phyloP scores from a whole-genome alignment of 768 basidiomycete species.

The Boletus eberwhitei region DNA sequence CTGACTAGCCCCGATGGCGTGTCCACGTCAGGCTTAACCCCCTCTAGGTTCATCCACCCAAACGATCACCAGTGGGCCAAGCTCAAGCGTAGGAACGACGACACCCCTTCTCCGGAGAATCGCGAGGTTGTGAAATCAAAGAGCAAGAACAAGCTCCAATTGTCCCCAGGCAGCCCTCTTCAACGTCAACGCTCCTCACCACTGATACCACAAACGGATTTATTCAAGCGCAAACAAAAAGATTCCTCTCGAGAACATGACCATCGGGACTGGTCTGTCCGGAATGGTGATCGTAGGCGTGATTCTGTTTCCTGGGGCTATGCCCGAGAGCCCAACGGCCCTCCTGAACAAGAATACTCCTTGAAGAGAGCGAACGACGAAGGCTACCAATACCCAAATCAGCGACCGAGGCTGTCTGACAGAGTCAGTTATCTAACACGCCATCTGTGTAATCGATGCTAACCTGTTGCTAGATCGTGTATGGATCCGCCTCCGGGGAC shows the following conservation, averaged over 20 bases:
- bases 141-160: constrained; percentile 20
- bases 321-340: constrained; percentile 18
- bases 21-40: constrained; percentile 4
- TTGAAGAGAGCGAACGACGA: constrained; percentile 29
- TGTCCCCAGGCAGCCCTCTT: constrained; percentile 17
- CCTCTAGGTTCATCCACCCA: constrained; percentile 48
- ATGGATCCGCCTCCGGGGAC: constrained; percentile 5
- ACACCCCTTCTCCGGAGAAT: constrained; percentile 19
- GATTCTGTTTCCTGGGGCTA: constrained; percentile 23
- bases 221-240: constrained; percentile 35
- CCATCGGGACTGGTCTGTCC: constrained; percentile 17
- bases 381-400: constrained; percentile 22
- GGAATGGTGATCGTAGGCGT: constrained; percentile 23
- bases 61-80: constrained; percentile 42
- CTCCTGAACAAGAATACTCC: constrained; percentile 14
- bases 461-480: constrained; percentile 14
- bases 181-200: constrained; percentile 32
- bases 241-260: constrained; percentile 23
- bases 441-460: constrained; percentile 1
- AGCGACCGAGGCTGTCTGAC: constrained; percentile 27
- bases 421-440: constrained; percentile 21
- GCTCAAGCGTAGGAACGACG: constrained; percentile 17
- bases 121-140: constrained; percentile 23
- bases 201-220: constrained; percentile 42
- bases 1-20: constrained; percentile 4